Base-by-base conservation (phyloP, 371 early-diverging fungal genomes). In the Syncephalastrum racemosum region DNA sequence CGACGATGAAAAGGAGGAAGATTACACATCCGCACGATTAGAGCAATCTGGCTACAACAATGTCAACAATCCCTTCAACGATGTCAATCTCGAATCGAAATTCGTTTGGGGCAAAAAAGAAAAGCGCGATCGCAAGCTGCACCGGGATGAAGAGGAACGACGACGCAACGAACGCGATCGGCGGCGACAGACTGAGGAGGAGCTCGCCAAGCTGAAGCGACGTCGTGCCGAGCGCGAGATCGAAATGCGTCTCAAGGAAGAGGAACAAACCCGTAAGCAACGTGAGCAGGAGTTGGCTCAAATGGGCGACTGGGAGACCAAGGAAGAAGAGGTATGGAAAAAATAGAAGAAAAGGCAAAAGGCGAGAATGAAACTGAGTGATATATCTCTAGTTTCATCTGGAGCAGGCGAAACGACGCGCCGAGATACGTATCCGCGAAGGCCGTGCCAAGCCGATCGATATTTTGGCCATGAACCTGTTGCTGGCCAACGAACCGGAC, bases 281-380 rank as follows among this genome's bases (percentile, higher is more conserved):
- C 71, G 95, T 1, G 93, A 93, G 51, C 82, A 88, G 16, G 95
- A 95, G 65, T 77, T 87, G 39, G 91, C 87, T 6, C 87, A 86
- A 45, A 80, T 94, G 64, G 96, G 96, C n/a, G 97, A 97, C 67
- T 97, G 97, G 97, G 89, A 93, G 68, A 80, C 86, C 4, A 84
- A 90, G 27, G 97, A 97, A 62, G 92, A 92, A 64, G 90, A 89
- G 51, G 75, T 75, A 75, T 31, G 48, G 5, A 25, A n/a, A 39
- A 18, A 24, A n/a, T 27, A 16, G 4, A 14, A 46, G 19, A 19
- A 31, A 24, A 19, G 31, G 13, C 5, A 19, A 40, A 48, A 56
- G 52, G 1, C 6, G 13, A 46, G 23, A 18, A 22, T 46, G 14
- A 3, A 36, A 5, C 2, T 42, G 42, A 24, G 46, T 39, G 18